Evolutionary conservation across 768 basidiomycete species (phyloP), one percentile per base, ranked within the genome.

Genomic region (Cystofilobasidium macerans): DNA sequence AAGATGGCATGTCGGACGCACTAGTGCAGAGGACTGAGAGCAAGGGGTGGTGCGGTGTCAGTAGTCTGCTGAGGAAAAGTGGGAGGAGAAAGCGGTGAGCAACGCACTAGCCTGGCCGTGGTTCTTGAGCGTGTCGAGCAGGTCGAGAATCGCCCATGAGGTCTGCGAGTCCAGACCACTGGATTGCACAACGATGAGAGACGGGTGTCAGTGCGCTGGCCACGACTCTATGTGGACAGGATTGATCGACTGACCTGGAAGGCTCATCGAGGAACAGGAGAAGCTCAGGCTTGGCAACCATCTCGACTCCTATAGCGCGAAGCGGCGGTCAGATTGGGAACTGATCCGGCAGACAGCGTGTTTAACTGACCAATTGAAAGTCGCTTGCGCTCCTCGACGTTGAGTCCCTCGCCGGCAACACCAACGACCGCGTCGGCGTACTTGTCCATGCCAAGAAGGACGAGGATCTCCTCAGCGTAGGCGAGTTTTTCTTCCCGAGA

Each of bases 101-200:
- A 4, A 43, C 42, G 13, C 42, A 43, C 42, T 61, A 33, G 75
- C 77, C 68, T 79, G 75, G 0, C 79, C 80, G 54, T 77, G 77
- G 32, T 73, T 74, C 30, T 76, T 78, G 16, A 80, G 76, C 62
- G 78, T 76, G 35, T 75, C 70, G n/a, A 80, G 69, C 53, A 80
- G 76, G 58, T 80, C 77, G 61, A 88, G 78, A 67, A 90, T 88
- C 3, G 84, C 84, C 87, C 87, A 88, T 3, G 88, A 87, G 62
- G 85, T 86, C 75, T 89, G 87, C 6, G 87, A 88, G 73, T 90
- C 88, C 22, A 80, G 72, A 65, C 78, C 78, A 24, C 32, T 38
- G 1, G 8, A 8, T 8, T 8, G 16, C 9, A 40, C 38, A 40
- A 40, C 8, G 9, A 16, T 40, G 38, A 8, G 38, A 16, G 16